Base-by-base conservation (phyloP, 805 yeast species). In the Monosporozyma solicola region DNA sequence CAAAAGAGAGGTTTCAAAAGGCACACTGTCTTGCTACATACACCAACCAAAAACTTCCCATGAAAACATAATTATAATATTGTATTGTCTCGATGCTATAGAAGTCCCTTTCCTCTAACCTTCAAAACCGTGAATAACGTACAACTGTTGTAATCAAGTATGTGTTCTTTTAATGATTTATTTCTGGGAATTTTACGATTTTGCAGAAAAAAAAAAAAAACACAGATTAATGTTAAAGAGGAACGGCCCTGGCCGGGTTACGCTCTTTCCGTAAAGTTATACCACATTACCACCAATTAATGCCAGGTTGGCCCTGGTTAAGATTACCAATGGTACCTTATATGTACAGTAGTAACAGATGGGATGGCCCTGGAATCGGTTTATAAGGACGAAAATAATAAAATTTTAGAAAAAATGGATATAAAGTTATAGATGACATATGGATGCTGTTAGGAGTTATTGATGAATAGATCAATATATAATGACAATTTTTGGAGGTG, bases 31-130 rank as follows among this genome's bases (percentile, higher is more conserved):
- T 9, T n/a, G 27, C 37, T n/a, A 62, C 66, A 62, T 61, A 65
- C 68, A 65, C 69, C 69, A 67, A 57, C 70, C 69, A 60, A 66
- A 65, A 53, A 64, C 51, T 59, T 67, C 70, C 68, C 67, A 67
- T 53, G 61, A 61, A 33, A 55, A 60, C 63, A 58, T 61, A 47
- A 41, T 47, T 29, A 24, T 7, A 43, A 24, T 43, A 22, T 43
- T 24, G 16, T 24, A 43, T 13, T 35, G 39, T 35, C 39, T 35
- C n/a, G 16, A 35, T 35, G 16, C n/a, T 13, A 35, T 35, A 13
- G 39, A 35, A 35, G n/a, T 15, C 16, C 16, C 16, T 15, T 5
- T 35, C 15, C 39, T 35, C 15, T 35, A 35, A 35, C 20, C 44
- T 8, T 41, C 8, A 9, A 41, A 20, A 20, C 20, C 44, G 15